Base-by-base conservation (phyloP, 1,284 basidiomycete genomes). In the Termitomyces sp. region DNA sequence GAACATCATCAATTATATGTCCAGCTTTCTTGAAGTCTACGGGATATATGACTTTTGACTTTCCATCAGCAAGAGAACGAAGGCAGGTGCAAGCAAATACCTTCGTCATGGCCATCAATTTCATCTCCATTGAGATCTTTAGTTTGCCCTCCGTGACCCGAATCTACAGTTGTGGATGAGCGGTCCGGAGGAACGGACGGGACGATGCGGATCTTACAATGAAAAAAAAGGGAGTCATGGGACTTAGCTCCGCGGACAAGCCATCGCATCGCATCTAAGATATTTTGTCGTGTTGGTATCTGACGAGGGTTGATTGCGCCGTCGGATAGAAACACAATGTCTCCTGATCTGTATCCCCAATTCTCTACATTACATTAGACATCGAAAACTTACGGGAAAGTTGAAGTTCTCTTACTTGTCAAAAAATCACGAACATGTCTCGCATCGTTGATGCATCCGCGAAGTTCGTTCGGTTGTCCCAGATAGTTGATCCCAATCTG, bases 151-250 rank as follows among this genome's bases (percentile, higher is more conserved):
- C 92, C 93, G 63, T 94, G 92, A 2, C 92, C 92, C 0, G 90
- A 89, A 67, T 86, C 84, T 87, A 56, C 7, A 42, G 15, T 28
- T 24, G 12, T 26, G 51, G 17, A 44, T 12, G 31, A 52, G 8
- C 46, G 30, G 33, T 6, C 41, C 34, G 38, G 13, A 15, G 8
- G 8, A 2, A 24, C 13, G 41, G 1, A 24, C 24, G 24, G 24
- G 24, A 31, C 31, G 13, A 26, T 40, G 41, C 55, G 46, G 17
- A 31, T 46, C 83, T 53, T 65, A 87, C 87, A 95, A 64, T 95
- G 92, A 69, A 95, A 88, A 70, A 95, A 92, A 9, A 96, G 71
- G 1, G 92, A 86, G 68, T 95, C 94, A 61, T 95, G 79, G 3
- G 80, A 74, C 30, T 76, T 73, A 1, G 93, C 92, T 57, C 78